phyloP scores from a whole-genome alignment of 2,329 filamentous ascomycete genomes.

The Mycocentrospora acerina region DNA sequence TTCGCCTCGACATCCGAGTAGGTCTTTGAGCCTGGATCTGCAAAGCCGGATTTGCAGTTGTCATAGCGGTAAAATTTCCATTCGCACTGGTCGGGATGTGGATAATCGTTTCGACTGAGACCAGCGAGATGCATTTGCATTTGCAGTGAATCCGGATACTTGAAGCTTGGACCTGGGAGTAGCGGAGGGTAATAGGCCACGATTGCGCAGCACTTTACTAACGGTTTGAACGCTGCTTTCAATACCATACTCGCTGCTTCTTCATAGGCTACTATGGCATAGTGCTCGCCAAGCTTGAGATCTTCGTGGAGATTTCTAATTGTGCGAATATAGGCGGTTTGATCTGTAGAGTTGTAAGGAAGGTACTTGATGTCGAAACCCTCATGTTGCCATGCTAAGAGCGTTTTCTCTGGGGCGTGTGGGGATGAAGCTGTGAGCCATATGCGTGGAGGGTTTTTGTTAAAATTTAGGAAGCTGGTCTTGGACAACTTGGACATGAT shows the following conservation, averaged over 20 bases:
- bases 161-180: conserved; percentile 40
- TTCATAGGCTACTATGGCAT: conserved; percentile 43
- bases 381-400: conserved; percentile 46
- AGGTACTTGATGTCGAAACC: conserved; percentile 47
- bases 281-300: conserved; percentile 42
- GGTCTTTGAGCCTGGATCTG: conserved; percentile 42
- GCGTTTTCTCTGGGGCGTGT: conserved; percentile 40
- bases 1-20: conserved; percentile 46
- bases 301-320: conserved; percentile 42
- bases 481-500: conserved; percentile 31
- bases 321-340: conserved; percentile 33
- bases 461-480: conserved; percentile 41
- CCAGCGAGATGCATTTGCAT: conserved; percentile 46
- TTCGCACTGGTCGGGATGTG: conserved; percentile 35
- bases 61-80: conserved; percentile 46
- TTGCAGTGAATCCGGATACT: conserved; percentile 42
- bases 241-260: conserved; percentile 44
- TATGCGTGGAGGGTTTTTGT: conserved; percentile 38
- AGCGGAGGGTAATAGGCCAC: conserved; percentile 47
- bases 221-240: conserved; percentile 44
- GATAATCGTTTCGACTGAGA: conserved; percentile 30
- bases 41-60: conserved; percentile 43
- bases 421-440: conserved; percentile 43
- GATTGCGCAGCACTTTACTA: conserved; percentile 44
- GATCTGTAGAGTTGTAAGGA: conserved; percentile 28